A percentile compares a stretch with the other conserved stretches of the same genome.
Conservation (phyloP, 208 protist genomes). For the Leishmania mexicana region DNA sequence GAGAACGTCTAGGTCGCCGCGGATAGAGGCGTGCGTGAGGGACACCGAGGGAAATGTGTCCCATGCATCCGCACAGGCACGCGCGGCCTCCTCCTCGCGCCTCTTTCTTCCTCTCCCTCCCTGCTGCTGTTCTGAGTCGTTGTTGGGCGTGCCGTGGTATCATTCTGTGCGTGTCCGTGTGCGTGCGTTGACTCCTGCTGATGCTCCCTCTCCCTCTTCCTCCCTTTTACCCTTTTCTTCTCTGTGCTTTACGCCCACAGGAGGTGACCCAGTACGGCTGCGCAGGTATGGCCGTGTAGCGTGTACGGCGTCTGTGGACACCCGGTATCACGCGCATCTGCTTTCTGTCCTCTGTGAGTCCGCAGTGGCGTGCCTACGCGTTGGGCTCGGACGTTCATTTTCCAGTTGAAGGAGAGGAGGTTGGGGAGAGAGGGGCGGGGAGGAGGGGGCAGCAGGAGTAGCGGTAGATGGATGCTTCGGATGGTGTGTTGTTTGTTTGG, state of each 20-base stretch:
- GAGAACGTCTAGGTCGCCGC: slow-evolving; percentile 48
- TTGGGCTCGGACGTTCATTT: background rate
- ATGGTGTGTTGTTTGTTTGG: background rate
- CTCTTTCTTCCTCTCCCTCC: background rate
- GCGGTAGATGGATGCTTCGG: background rate
- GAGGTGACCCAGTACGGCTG: background rate
- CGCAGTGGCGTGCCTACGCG: background rate
- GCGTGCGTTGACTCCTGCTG: background rate
- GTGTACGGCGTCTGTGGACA: background rate
- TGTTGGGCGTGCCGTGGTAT: background rate
- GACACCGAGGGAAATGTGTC: background rate
- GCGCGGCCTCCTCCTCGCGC: background rate
- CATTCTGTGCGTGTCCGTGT: background rate
- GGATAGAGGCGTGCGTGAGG: background rate
- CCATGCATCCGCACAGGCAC: background rate
- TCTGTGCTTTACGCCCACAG: background rate
- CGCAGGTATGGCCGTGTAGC: background rate
- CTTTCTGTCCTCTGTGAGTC: background rate
- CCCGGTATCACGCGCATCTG: background rate
- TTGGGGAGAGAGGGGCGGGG: background rate
- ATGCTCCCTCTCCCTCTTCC: background rate
- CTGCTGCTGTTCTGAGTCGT: background rate
- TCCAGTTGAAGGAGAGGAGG: background rate
- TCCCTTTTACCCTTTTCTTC: background rate
- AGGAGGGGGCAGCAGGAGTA: background rate